Conservation (phyloP, 495 filamentous ascomycete genomes). For the Neurospora tetrasperma region DNA sequence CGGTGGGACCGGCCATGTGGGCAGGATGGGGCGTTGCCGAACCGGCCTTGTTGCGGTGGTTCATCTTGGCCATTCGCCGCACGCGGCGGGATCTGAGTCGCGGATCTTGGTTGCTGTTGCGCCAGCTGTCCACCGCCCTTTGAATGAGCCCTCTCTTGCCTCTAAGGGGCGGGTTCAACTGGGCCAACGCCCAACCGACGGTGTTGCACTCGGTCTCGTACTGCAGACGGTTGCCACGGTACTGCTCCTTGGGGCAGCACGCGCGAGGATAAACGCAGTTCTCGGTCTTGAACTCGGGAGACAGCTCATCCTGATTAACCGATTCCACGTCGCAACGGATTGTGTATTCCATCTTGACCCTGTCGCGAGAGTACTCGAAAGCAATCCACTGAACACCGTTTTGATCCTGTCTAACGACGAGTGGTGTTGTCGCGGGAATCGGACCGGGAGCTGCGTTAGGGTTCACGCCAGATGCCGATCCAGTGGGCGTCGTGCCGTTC, state of each 20-base stretch:
- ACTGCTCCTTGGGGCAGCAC: constrained; percentile 90
- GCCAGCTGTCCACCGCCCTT: constrained; percentile 94
- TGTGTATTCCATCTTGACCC: constrained; percentile 99
- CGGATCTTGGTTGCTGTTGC: constrained; percentile 96
- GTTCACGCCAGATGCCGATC: constrained; percentile 48
- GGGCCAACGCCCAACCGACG: constrained; percentile 91
- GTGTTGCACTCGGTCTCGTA: constrained; percentile 99
- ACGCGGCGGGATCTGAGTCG: constrained; percentile 83
- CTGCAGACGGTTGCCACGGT: constrained; percentile 84
- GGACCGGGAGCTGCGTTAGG: constrained; percentile 92
- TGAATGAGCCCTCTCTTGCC: constrained; percentile 95
- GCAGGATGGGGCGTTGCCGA: constrained; percentile 32
- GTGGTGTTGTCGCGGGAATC: constrained; percentile 93
- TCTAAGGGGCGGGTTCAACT: constrained; percentile 79
- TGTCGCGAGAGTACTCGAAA: constrained; percentile 94
- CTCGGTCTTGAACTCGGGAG: constrained; percentile 84
- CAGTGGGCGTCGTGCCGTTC: constrained; percentile 41
- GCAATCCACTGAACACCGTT: constrained; percentile 99
- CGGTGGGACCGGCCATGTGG: constrained; percentile 41
- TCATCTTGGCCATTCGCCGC: constrained; percentile 89
- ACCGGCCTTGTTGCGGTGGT: constrained; percentile 57
- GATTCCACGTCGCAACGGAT: constrained; percentile 98
- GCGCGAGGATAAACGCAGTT: constrained; percentile 97
- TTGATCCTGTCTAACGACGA: constrained; percentile 89
- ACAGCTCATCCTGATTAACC: constrained; percentile 77